Percentiles rank a stretch among this genome's conserved stretches.
phyloP scores from a whole-genome alignment of 2,329 filamentous ascomycete species.

The Blumeria graminis region DNA sequence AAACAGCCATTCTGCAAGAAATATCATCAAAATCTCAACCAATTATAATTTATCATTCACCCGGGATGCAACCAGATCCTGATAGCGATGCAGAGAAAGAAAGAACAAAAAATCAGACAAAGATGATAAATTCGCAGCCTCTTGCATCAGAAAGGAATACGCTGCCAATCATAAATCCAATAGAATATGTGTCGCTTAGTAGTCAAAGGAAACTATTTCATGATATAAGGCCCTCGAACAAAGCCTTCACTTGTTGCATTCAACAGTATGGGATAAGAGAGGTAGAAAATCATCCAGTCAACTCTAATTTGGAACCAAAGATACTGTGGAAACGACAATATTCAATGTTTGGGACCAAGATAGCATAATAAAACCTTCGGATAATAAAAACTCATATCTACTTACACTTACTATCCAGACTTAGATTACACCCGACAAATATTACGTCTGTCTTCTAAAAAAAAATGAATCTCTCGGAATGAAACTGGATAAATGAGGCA shows the following conservation, averaged over 20 bases:
- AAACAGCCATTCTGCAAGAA: constrained; percentile 16
- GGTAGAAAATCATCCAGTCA: constrained; percentile 16
- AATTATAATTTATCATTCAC: constrained; percentile 1
- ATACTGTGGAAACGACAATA: too few species aligned
- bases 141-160: background rate
- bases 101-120: background rate
- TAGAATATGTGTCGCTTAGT: background rate
- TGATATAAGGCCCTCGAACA: constrained; percentile 17
- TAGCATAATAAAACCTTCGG: too few species aligned
- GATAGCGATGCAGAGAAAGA: constrained; percentile 11
- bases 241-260: constrained; percentile 45
- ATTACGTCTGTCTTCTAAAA: too few species aligned
- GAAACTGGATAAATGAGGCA: too few species aligned
- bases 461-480: too few species aligned
- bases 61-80: constrained; percentile 9
- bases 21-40: background rate
- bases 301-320: constrained; percentile 15
- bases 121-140: background rate
- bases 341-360: too few species aligned
- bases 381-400: too few species aligned
- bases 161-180: background rate
- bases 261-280: constrained; percentile 41
- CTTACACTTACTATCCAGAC: too few species aligned
- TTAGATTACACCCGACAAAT: too few species aligned
- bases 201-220: too few species aligned